Percentiles rank a stretch among this genome's conserved stretches.
phyloP scores from a whole-genome alignment of 2,329 filamentous ascomycete species.

The Rhynchosporium graminicola region DNA sequence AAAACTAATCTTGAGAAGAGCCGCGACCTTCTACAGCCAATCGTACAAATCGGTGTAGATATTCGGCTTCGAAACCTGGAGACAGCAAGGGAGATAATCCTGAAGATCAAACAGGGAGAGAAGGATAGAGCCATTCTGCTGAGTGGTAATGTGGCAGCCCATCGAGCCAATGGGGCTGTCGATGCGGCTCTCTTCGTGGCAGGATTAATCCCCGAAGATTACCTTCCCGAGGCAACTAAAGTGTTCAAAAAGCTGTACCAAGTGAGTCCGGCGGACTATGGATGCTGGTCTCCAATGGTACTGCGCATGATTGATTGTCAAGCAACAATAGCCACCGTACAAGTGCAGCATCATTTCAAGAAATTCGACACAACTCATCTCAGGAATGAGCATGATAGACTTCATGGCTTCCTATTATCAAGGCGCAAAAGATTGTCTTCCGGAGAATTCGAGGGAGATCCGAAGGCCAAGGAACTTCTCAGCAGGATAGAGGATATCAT shows the following conservation, averaged over 20 bases:
- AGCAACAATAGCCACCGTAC: not conserved
- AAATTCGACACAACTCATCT: constrained; percentile 4
- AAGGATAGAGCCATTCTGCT: constrained; percentile 10
- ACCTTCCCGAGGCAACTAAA: not conserved
- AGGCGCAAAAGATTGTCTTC: not conserved
- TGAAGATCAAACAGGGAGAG: not conserved
- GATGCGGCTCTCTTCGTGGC: constrained; percentile 13
- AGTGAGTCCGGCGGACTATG: not conserved
- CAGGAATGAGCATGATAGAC: not conserved
- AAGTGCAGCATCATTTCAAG: constrained; percentile 10
- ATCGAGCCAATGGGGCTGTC: constrained; percentile 2
- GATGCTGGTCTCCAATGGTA: constrained; percentile 5
- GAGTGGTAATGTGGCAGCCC: constrained; percentile 13
- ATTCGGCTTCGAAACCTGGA: constrained; percentile 13
- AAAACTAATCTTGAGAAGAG: not conserved
- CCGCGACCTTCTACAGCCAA: not conserved
- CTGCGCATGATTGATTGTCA: constrained; percentile 12
- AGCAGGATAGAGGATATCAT: not conserved
- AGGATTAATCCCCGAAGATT: constrained; percentile 8
- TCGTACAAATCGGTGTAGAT: constrained; percentile 12
- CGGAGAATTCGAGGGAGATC: constrained; percentile 1
- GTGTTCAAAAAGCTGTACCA: constrained; percentile 9
- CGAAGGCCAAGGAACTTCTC: not conserved
- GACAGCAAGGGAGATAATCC: not conserved
- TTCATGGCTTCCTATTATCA: not conserved